Evolutionary conservation across 208 protist species (phyloP).

Genomic region (Leptomonas seymouri): DNA sequence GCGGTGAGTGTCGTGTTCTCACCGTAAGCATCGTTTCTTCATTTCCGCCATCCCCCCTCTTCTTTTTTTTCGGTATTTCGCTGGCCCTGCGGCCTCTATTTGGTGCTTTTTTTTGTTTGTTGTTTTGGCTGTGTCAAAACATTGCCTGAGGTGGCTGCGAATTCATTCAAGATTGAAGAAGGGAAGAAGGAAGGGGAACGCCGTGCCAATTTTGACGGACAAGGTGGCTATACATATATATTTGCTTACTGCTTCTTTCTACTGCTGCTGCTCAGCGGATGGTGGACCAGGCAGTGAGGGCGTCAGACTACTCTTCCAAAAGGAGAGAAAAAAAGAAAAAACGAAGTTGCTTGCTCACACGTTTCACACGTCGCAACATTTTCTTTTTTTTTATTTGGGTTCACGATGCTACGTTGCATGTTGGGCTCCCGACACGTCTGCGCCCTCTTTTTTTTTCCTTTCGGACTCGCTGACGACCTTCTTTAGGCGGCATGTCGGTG

Average conservation of each 20-base stretch:
- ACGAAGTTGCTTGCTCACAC: too few species aligned
- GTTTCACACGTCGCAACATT: too few species aligned
- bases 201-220: too few species aligned
- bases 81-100: background rate
- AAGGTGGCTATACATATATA: background rate
- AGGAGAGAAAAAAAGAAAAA: too few species aligned
- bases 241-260: slow-evolving; percentile 4
- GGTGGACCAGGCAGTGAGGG: background rate
- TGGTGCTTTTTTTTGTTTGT: background rate
- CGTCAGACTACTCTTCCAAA: too few species aligned
- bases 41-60: background rate
- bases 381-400: too few species aligned
- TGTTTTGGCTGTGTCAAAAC: background rate
- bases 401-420: too few species aligned
- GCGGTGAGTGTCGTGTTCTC: slow-evolving; percentile 78
- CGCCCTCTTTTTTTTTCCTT: too few species aligned
- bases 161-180: background rate
- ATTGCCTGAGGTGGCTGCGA: background rate
- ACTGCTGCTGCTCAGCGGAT: background rate
- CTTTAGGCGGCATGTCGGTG: too few species aligned
- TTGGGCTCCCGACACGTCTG: too few species aligned
- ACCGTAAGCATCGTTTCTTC: slow-evolving; percentile 18
- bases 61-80: background rate
- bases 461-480: too few species aligned
- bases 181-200: background rate